phyloP scores from a whole-genome alignment of 2,329 filamentous ascomycete genomes.

The Curvularia spicifera region DNA sequence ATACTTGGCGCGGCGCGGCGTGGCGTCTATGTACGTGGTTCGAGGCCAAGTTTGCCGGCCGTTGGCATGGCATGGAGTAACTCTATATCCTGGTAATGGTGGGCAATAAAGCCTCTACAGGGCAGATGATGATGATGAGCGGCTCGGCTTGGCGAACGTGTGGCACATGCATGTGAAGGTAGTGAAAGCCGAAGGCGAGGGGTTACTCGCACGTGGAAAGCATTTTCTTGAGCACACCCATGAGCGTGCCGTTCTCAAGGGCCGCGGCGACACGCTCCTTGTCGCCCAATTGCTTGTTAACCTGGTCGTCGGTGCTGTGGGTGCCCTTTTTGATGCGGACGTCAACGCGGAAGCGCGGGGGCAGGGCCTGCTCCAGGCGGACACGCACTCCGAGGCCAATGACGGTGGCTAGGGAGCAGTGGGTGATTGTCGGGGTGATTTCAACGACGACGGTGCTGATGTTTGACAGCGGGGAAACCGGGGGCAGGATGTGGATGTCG shows the following conservation, averaged over 20 bases:
- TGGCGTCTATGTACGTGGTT: not conserved
- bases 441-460: constrained; percentile 81
- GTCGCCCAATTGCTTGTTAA: constrained; percentile 95
- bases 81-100: not conserved
- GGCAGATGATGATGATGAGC: too few relatives aligned
- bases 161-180: constrained; percentile 8
- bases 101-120: not conserved
- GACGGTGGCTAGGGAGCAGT: constrained; percentile 94
- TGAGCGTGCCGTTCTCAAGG: constrained; percentile 89
- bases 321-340: constrained; percentile 94
- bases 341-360: constrained; percentile 89
- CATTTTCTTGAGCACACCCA: constrained; percentile 91
- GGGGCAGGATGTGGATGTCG: constrained; percentile 80
- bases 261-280: constrained; percentile 97
- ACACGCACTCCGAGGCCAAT: constrained; percentile 94
- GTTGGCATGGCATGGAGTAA: not conserved
- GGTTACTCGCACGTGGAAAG: constrained; percentile 76
- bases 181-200: not conserved
- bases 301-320: constrained; percentile 92
- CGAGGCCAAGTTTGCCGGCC: not conserved
- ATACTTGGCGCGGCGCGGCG: not conserved
- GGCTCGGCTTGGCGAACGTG: constrained; percentile 1
- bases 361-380: constrained; percentile 86
- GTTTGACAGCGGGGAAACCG: constrained; percentile 67
- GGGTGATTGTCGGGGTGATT: constrained; percentile 94